phyloP scores from a whole-genome alignment of 148 eudicot genomes.

The Amaranthus hypochondriacus region DNA sequence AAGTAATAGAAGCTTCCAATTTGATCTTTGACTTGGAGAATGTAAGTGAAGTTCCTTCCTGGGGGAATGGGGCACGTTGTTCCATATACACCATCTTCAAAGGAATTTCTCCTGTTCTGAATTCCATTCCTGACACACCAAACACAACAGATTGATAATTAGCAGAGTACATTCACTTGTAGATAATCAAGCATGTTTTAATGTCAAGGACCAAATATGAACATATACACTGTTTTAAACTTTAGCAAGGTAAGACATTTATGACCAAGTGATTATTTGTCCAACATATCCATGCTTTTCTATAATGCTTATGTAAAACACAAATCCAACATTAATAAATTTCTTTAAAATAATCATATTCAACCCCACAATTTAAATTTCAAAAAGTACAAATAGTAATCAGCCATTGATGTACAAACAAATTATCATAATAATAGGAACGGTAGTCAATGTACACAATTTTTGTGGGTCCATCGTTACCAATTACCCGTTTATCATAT shows the following conservation, averaged over 20 bases:
- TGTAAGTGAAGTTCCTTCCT: conserved; percentile 87
- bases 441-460: not conserved
- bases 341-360: not conserved
- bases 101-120: conserved; percentile 88
- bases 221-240: too few relatives aligned
- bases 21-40: conserved; percentile 93
- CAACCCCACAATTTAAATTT: conserved; percentile 1
- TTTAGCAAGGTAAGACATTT: too few relatives aligned
- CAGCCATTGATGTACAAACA: not conserved
- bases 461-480: conserved; percentile 13
- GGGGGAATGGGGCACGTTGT: conserved; percentile 99
- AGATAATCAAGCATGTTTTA: not conserved
- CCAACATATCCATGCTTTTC: too few relatives aligned
- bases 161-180: not conserved
- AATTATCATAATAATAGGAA: not conserved
- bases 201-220: not conserved
- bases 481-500: conserved; percentile 10
- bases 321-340: too few relatives aligned
- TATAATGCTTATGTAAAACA: too few relatives aligned
- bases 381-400: conserved; percentile 1
- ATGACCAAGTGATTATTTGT: too few relatives aligned
- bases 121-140: conserved; percentile 59
- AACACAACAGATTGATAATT: not conserved
- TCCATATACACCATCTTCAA: conserved; percentile 84
- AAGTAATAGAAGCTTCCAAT: conserved; percentile 94